A percentile compares a stretch with the other conserved stretches of the same genome.
Evolutionary conservation across 345 rosid genomes (phyloP).

Genomic region (Clausena lansium): DNA sequence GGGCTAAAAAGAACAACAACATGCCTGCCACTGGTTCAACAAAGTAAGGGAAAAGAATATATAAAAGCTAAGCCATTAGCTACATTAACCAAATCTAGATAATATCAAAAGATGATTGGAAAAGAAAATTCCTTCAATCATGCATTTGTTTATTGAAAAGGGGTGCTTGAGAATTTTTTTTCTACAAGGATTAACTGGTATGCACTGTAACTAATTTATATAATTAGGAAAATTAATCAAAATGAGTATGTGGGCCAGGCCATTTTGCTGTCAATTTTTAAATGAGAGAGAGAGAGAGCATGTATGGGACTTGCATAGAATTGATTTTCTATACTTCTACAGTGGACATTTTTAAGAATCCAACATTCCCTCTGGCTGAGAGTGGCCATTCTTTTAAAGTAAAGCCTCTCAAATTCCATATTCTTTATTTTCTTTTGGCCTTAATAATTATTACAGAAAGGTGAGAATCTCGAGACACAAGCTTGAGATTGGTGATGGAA

Average conservation of each 20-base stretch:
- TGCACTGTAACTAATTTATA: conserved; percentile 22
- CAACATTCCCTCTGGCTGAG: conserved; percentile 43
- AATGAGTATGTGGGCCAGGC: conserved; percentile 25
- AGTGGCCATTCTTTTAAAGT: conserved; percentile 21
- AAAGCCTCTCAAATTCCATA: conserved; percentile 20
- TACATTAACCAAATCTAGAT: conserved; percentile 37
- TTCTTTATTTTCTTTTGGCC: background rate
- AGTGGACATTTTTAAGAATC: conserved; percentile 38
- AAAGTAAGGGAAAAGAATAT: conserved; percentile 37
- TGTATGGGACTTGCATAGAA: conserved; percentile 26
- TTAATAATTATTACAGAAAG: conserved; percentile 23
- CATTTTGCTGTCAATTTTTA: conserved; percentile 8
- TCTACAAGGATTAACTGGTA: conserved; percentile 28
- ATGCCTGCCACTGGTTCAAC: conserved; percentile 52
- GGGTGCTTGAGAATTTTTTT: conserved; percentile 20
- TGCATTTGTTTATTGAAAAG: conserved; percentile 30
- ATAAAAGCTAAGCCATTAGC: conserved; percentile 37
- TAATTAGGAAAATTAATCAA: conserved; percentile 10
- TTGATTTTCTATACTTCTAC: conserved; percentile 28
- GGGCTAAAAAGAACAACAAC: conserved; percentile 27
- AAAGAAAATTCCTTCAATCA: conserved; percentile 43
- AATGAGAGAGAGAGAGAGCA: background rate
- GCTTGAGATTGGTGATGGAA: conserved; percentile 36
- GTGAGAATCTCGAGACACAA: conserved; percentile 45
- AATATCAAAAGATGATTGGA: conserved; percentile 35